These are phyloP conservation scores for Gyrodon lividus DNA, from an alignment of 768 basidiomycete species.

Conservation along the genomic window DNA sequence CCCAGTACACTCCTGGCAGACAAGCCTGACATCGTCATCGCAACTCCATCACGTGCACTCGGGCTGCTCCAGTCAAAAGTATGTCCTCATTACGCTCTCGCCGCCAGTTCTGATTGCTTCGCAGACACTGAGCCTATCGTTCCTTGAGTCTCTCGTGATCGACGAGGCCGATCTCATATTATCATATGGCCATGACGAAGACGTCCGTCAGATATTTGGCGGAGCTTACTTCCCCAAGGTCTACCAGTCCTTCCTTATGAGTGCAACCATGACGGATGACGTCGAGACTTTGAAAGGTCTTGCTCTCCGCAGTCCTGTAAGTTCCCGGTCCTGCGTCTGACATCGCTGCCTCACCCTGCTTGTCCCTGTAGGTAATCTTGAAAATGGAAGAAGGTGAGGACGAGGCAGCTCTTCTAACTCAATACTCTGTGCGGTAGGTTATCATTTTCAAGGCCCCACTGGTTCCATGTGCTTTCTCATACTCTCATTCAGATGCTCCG, in stretches of 20 bases:
- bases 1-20: constrained; percentile 58
- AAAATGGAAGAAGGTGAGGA: constrained; percentile 88
- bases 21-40: constrained; percentile 75
- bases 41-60: constrained; percentile 73
- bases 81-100: constrained; percentile 7
- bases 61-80: constrained; percentile 71
- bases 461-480: not conserved
- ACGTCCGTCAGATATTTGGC: constrained; percentile 69
- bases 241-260: constrained; percentile 94
- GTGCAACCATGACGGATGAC: constrained; percentile 96
- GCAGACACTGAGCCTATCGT: constrained; percentile 61
- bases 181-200: constrained; percentile 95
- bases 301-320: constrained; percentile 80
- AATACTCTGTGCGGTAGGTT: constrained; percentile 76
- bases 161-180: constrained; percentile 98
- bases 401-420: constrained; percentile 74
- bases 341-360: not conserved
- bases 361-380: constrained; percentile 64
- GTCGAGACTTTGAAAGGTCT: constrained; percentile 90
- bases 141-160: constrained; percentile 85
- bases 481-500: constrained; percentile 61
- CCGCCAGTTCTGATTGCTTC: not conserved
- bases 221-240: constrained; percentile 75
- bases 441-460: not conserved
- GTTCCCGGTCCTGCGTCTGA: constrained; percentile 24